Conservation (phyloP, 345 rosid species). For the Boechera divaricarpa region DNA sequence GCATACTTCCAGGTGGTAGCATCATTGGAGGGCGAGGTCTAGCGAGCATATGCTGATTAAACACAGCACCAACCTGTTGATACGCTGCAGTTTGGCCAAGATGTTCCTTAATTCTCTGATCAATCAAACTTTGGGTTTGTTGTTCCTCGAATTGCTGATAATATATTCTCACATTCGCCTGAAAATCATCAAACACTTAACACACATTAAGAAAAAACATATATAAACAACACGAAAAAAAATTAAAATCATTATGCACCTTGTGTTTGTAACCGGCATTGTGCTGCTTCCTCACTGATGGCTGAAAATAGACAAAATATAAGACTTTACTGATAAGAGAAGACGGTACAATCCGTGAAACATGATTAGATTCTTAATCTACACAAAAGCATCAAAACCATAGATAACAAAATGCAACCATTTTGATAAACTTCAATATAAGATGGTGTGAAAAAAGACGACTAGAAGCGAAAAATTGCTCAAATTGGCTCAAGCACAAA, state of each 20-base stretch:
- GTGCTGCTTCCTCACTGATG: constrained; percentile 98
- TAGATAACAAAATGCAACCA: constrained; percentile 11
- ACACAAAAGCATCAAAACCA: background rate
- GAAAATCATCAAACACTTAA: constrained; percentile 29
- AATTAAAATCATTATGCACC: constrained; percentile 48
- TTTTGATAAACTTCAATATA: background rate
- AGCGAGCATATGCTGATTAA: constrained; percentile 78
- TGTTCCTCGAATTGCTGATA: constrained; percentile 99
- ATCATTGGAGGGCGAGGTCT: constrained; percentile 87
- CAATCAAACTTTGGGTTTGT: constrained; percentile 92
- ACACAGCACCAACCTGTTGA: constrained; percentile 91
- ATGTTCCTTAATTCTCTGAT: constrained; percentile 96
- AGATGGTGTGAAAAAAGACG: background rate
- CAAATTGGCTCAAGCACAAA: background rate
- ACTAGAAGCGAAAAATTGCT: background rate
- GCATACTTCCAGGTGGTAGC: constrained; percentile 60
- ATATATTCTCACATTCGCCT: constrained; percentile 93
- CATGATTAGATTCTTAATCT: constrained; percentile 8
- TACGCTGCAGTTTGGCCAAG: constrained; percentile 88
- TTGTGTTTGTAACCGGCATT: constrained; percentile 99
- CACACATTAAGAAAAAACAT: background rate
- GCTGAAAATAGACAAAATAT: constrained; percentile 51
- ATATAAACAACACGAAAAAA: background rate
- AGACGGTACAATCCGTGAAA: background rate
- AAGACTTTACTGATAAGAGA: background rate